Percentiles rank a stretch among this genome's conserved stretches.
These are phyloP conservation scores for Saraca asoca DNA, from an alignment of 331 rosid genomes.

Conservation along the genomic window DNA sequence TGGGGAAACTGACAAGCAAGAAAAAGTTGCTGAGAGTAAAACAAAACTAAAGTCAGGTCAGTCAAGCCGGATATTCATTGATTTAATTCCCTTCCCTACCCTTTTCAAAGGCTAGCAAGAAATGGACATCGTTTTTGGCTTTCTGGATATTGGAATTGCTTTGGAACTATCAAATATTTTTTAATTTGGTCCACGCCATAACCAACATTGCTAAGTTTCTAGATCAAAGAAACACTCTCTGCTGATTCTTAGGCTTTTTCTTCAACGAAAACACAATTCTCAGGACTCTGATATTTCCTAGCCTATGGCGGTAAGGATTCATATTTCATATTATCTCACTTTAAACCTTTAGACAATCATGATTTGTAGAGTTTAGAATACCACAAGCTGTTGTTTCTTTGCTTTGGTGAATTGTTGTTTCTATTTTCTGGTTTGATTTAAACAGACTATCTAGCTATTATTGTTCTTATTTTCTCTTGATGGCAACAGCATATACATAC, in stretches of 20 bases:
- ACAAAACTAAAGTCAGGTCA: constrained; percentile 34
- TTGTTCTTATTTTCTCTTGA: no score
- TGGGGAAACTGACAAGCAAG: constrained; percentile 31
- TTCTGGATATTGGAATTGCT: no score
- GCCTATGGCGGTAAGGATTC: constrained; percentile 17
- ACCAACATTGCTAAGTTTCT: no score
- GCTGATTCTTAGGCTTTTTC: not conserved
- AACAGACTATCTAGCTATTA: no score
- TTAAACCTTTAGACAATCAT: no score
- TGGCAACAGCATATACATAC: no score
- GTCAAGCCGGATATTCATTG: not conserved
- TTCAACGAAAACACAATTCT: not conserved
- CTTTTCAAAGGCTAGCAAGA: not conserved
- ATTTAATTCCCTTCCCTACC: no score
- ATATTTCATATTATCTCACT: not conserved
- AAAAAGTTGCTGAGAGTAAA: constrained; percentile 16
- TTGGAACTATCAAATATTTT: no score
- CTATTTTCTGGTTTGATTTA: no score
- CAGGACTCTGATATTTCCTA: not conserved
- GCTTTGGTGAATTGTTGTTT: no score
- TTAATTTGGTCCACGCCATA: no score
- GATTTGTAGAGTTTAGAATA: not conserved
- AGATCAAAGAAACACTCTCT: not conserved
- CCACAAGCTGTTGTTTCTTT: no score
- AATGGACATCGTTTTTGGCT: not conserved